Percentiles rank a stretch among this genome's conserved stretches.
phyloP scores from a whole-genome alignment of 306 rosid genomes.

The Notholithocarpus densiflorus region DNA sequence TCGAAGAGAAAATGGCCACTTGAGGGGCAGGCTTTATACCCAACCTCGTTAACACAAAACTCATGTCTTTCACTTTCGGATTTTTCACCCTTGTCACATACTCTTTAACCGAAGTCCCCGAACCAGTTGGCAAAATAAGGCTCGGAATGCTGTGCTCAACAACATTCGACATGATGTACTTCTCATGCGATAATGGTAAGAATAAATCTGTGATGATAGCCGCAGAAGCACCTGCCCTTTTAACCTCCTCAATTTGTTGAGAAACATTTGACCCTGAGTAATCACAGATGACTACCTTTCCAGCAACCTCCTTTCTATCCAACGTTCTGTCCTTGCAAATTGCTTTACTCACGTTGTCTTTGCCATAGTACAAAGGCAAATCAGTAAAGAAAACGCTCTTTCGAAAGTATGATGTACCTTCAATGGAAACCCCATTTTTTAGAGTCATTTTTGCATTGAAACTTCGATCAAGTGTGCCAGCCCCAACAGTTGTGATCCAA shows the following conservation, averaged over 20 bases:
- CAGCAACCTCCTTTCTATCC: slow-evolving; percentile 2
- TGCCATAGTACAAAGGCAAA: slow-evolving; percentile 2
- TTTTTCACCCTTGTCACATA: neutral
- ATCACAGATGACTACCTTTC: slow-evolving; percentile 18
- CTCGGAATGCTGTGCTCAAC: neutral
- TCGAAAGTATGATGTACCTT: slow-evolving; percentile 1
- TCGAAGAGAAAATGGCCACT: slow-evolving; percentile 2
- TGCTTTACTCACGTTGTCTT: slow-evolving; percentile 1
- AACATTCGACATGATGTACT: neutral
- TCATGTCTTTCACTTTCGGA: neutral
- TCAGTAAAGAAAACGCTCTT: neutral
- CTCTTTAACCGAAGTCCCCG: neutral
- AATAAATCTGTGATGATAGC: neutral
- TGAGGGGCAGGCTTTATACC: slow-evolving; percentile 3
- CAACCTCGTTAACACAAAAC: neutral
- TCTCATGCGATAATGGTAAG: too few species aligned
- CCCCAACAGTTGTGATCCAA: slow-evolving; percentile 25
- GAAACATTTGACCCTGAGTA: accelerated
- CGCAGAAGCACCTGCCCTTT: neutral
- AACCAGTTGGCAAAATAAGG: neutral
- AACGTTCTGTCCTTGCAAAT: neutral
- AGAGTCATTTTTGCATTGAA: neutral
- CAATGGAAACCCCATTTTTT: neutral
- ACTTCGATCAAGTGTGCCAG: neutral
- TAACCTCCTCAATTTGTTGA: neutral